Percentiles rank a stretch among this genome's conserved stretches.
These are phyloP conservation scores for Selenicereus undatus DNA, from an alignment of 148 eudicot genomes.

Conservation along the genomic window DNA sequence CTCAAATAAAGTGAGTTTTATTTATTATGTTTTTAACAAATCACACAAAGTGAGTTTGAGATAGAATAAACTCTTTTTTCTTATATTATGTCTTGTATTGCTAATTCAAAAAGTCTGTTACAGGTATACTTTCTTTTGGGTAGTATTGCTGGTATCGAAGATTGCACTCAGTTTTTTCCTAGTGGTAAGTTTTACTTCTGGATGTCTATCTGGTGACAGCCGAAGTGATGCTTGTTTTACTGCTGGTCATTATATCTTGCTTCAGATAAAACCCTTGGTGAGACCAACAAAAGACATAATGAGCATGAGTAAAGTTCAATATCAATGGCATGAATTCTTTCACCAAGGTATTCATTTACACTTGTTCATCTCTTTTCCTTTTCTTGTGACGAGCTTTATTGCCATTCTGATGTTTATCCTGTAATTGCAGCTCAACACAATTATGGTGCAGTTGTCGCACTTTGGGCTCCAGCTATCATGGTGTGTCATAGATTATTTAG, in stretches of 20 bases:
- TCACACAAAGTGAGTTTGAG: slow-evolving; percentile 57
- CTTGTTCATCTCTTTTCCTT: slow-evolving; percentile 1
- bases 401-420: slow-evolving; percentile 23
- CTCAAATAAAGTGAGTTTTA: slow-evolving; percentile 76
- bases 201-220: slow-evolving; percentile 9
- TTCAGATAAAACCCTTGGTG: slow-evolving; percentile 80
- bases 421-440: slow-evolving; percentile 62
- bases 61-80: slow-evolving; percentile 8
- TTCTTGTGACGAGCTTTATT: slow-evolving; percentile 4
- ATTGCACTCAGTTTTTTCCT: slow-evolving; percentile 73
- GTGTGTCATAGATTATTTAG: slow-evolving; percentile 37
- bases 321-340: slow-evolving; percentile 92
- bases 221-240: slow-evolving; percentile 7
- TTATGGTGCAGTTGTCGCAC: slow-evolving; percentile 67
- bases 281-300: slow-evolving; percentile 77
- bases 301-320: slow-evolving; percentile 47
- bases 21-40: no score
- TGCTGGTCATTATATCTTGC: slow-evolving; percentile 13
- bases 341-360: slow-evolving; percentile 58
- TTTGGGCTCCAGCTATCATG: slow-evolving; percentile 92
- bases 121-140: slow-evolving; percentile 91
- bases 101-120: slow-evolving; percentile 13
- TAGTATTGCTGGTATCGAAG: slow-evolving; percentile 69
- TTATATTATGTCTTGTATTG: slow-evolving; percentile 3
- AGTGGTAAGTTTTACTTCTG: slow-evolving; percentile 47